Conservation (phyloP, 306 rosid species). For the Cucurbita moschata region DNA sequence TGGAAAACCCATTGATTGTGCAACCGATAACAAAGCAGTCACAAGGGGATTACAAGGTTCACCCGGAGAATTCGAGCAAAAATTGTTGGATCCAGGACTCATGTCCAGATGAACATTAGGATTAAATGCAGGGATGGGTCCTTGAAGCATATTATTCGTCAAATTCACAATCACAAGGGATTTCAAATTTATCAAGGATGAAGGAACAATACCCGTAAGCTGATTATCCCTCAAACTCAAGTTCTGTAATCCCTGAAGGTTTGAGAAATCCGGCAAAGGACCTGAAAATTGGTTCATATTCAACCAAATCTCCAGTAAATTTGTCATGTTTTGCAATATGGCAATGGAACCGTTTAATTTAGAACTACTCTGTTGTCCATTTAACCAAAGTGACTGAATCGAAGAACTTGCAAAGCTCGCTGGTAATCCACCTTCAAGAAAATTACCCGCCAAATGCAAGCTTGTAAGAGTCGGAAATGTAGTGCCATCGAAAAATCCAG, state of each 20-base stretch:
- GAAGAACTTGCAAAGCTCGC: slow-evolving; percentile 21
- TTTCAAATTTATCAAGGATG: slow-evolving; percentile 27
- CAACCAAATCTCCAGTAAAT: slow-evolving; percentile 35
- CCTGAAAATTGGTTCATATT: slow-evolving; percentile 53
- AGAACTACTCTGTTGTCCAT: slow-evolving; percentile 30
- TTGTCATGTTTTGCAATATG: slow-evolving; percentile 42
- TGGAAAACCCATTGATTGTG: slow-evolving; percentile 46
- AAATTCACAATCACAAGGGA: slow-evolving; percentile 31
- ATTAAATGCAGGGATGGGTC: slow-evolving; percentile 39
- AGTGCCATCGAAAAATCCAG: slow-evolving; percentile 28
- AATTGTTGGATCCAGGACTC: slow-evolving; percentile 18
- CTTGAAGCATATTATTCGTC: slow-evolving; percentile 65
- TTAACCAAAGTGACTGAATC: slow-evolving; percentile 42
- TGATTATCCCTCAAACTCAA: slow-evolving; percentile 52
- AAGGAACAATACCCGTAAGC: slow-evolving; percentile 65
- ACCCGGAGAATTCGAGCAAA: slow-evolving; percentile 27
- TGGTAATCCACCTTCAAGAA: slow-evolving; percentile 50
- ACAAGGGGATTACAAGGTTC: slow-evolving; percentile 40
- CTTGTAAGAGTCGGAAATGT: slow-evolving; percentile 27
- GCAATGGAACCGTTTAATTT: slow-evolving; percentile 55
- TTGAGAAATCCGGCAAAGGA: slow-evolving; percentile 58
- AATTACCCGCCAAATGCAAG: slow-evolving; percentile 34
- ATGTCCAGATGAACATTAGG: slow-evolving; percentile 26
- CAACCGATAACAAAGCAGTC: slow-evolving; percentile 25
- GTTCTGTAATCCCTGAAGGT: slow-evolving; percentile 7